Base-by-base conservation (phyloP, 1,139 yeast species). In the Pichia sp. region DNA sequence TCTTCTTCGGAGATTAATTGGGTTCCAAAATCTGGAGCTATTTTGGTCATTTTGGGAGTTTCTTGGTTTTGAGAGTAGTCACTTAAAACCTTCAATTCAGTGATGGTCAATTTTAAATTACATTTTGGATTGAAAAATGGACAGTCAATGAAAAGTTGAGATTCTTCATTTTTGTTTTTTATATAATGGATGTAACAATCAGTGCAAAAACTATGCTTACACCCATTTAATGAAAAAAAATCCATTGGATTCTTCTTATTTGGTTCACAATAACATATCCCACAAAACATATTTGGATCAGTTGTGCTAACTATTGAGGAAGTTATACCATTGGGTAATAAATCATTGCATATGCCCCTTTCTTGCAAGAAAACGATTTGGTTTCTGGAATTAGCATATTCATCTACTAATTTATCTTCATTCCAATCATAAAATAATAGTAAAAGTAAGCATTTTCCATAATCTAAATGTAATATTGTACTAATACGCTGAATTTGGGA, bases 341-440 rank as follows among this genome's bases (percentile, higher is more conserved):
- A 44, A 29, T 92, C 90, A 7, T 28, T 30, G 9, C 25, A 25
- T 7, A 60, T 45, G 1, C 65, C 66, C 30, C 51, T 44, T 8
- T 46, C 66, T 4, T 62, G 58, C 36, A 76, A 62, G 2, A 83
- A 70, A 18, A 66, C 62, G 5, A 66, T 69, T 46, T 76, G 70
- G 52, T 79, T 10, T 25, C 7, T 69, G 44, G 77, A 83, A 11
- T 54, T 52, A 59, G 84, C 80, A 66, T 76, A 86, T 42, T 74
- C 75, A 53, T 87, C 90, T 47, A 86, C 70, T 39, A 87, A 73
- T 46, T 76, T 76, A 51, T 86, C 94, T 42, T 77, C 76, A 62
- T 83, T 87, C 96, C 96, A 88, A 44, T 76, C 74, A 62, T 72
- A 83, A 49, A 70, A 65, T 46, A 83, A 80, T 40, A 87, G 69